These are phyloP conservation scores for Aspergillus phoenicis DNA, from an alignment of 2,329 filamentous ascomycete genomes.

Conservation along the genomic window DNA sequence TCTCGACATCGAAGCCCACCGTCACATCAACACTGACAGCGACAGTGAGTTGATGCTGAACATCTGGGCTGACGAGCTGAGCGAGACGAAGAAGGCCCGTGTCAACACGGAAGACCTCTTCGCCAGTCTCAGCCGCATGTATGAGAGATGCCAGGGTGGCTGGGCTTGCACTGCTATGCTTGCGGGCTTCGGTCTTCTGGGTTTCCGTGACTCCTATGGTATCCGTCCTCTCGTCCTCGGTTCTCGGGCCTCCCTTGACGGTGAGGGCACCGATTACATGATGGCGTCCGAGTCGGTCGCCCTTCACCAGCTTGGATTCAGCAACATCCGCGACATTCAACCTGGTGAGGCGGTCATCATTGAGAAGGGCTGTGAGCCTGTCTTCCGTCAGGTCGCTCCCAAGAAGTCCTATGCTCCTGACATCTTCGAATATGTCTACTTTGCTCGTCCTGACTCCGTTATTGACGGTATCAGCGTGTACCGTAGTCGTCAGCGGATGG, in stretches of 20 bases:
- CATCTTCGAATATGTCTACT: constrained; percentile 87
- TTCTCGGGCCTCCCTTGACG: constrained; percentile 67
- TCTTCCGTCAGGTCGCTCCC: constrained; percentile 73
- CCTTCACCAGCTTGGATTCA: constrained; percentile 77
- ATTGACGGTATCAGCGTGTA: constrained; percentile 90
- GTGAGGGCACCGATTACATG: constrained; percentile 77
- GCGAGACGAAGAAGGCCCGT: constrained; percentile 77
- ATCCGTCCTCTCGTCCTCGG: constrained; percentile 83
- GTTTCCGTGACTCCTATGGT: constrained; percentile 76
- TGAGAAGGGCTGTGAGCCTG: constrained; percentile 71
- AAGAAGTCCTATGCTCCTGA: constrained; percentile 76
- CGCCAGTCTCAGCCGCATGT: constrained; percentile 70
- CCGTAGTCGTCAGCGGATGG: constrained; percentile 83
- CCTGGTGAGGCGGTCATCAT: constrained; percentile 87
- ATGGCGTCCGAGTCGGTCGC: constrained; percentile 88
- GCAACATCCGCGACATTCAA: constrained; percentile 72
- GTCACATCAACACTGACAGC: constrained; percentile 88
- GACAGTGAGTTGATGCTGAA: constrained; percentile 89
- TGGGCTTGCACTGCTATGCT: constrained; percentile 83
- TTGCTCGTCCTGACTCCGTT: constrained; percentile 76
- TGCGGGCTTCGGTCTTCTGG: constrained; percentile 77
- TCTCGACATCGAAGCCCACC: constrained; percentile 75
- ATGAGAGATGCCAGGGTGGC: constrained; percentile 70
- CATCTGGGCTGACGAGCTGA: constrained; percentile 80
- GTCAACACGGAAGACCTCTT: constrained; percentile 80